phyloP scores from a whole-genome alignment of 2,329 filamentous ascomycete genomes.

The Fusarium sp. region DNA sequence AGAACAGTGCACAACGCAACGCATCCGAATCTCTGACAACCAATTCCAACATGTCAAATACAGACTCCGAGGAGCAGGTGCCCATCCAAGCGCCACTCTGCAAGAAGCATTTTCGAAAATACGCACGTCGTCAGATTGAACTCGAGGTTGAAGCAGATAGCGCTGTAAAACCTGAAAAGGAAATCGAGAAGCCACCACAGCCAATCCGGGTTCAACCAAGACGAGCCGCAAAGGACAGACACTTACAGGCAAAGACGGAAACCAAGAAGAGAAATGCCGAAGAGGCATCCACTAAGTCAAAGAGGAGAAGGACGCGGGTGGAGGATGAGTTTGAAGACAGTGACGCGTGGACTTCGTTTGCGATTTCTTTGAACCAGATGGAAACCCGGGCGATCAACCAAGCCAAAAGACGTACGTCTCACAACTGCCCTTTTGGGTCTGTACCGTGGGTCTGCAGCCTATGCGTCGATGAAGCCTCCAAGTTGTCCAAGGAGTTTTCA shows the following conservation, averaged over 20 bases:
- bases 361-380: neutral
- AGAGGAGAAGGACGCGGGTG: neutral
- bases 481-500: neutral
- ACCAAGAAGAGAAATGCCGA: neutral
- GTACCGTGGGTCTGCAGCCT: constrained; percentile 14
- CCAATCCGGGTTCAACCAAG: constrained; percentile 15
- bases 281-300: neutral
- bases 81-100: constrained; percentile 7
- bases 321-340: neutral
- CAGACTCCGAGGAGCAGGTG: neutral
- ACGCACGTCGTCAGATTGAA: neutral
- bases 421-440: constrained; percentile 13
- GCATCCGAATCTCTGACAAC: neutral
- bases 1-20: neutral
- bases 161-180: neutral
- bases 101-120: constrained; percentile 6
- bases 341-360: constrained; percentile 2
- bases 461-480: neutral
- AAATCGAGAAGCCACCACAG: neutral
- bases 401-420: neutral
- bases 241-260: neutral
- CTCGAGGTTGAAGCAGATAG: neutral
- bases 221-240: constrained; percentile 22
- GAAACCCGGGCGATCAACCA: neutral
- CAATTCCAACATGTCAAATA: neutral